Evolutionary conservation across 2,329 filamentous ascomycete genomes (phyloP).

Genomic region (Ophiostoma angusticollis): DNA sequence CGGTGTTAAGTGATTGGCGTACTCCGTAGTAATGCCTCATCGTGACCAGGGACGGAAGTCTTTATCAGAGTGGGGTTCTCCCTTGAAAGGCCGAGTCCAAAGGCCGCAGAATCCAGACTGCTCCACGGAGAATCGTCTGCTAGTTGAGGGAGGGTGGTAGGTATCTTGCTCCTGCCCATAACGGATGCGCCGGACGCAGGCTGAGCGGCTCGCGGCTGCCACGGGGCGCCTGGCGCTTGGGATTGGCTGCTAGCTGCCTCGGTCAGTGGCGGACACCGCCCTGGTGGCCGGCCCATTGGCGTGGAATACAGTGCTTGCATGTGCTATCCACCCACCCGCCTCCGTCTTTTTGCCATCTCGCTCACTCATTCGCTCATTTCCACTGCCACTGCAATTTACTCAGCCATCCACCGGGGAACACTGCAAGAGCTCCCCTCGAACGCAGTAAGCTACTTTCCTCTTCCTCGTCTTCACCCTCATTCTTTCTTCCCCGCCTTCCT

Average conservation of each 20-base stretch:
- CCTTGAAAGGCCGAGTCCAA: too few relatives aligned
- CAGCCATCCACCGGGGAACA: conserved; percentile 5
- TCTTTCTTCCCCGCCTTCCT: not conserved
- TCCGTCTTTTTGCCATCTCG: not conserved
- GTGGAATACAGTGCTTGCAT: not conserved
- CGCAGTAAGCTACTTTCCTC: not conserved
- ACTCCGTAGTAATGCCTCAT: too few relatives aligned
- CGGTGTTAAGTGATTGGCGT: too few relatives aligned
- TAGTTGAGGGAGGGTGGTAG: too few relatives aligned
- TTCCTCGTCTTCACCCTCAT: not conserved
- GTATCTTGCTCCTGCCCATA: too few relatives aligned
- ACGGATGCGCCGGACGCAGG: conserved; percentile 11
- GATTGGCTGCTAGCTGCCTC: conserved; percentile 8
- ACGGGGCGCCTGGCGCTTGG: conserved; percentile 1
- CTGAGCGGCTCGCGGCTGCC: conserved; percentile 6
- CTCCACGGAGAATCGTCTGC: too few relatives aligned
- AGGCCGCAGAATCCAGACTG: too few relatives aligned
- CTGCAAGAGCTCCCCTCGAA: conserved; percentile 1
- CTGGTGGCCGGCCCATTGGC: conserved; percentile 1
- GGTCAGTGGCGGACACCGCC: not conserved
- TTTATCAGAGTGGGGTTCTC: too few relatives aligned
- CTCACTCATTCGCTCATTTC: not conserved
- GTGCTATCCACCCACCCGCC: not conserved
- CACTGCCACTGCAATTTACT: conserved; percentile 2
- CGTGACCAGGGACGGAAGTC: too few relatives aligned